phyloP scores from a whole-genome alignment of 306 rosid species.

The Urtica urens region DNA sequence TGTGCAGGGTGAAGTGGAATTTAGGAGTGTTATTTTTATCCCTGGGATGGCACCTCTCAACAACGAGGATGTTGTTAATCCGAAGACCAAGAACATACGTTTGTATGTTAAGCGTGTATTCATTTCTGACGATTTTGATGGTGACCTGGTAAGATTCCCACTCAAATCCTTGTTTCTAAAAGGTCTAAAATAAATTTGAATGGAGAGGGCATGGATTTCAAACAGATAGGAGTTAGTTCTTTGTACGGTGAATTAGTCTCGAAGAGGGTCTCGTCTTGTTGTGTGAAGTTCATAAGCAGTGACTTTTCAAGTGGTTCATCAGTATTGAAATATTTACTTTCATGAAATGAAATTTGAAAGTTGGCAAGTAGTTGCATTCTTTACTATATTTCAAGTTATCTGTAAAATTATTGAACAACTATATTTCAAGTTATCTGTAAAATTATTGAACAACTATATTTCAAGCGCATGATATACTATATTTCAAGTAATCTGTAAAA shows the following conservation, averaged over 20 bases:
- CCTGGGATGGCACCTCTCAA: conserved; percentile 98
- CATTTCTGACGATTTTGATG: conserved; percentile 97
- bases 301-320: no score
- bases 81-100: conserved; percentile 90
- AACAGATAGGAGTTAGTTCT: no score
- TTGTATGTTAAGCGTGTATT: conserved; percentile 89
- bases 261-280: no score
- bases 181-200: no score
- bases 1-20: conserved; percentile 92
- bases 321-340: no score
- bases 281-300: no score
- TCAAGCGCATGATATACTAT: no score
- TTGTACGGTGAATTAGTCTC: no score
- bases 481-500: background rate
- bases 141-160: conserved; percentile 78
- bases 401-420: background rate
- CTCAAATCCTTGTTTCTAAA: background rate
- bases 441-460: background rate
- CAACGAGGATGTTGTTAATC: conserved; percentile 85
- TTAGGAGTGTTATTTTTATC: conserved; percentile 80
- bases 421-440: background rate
- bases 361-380: no score
- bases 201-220: no score
- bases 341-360: no score
- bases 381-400: no score